Base-by-base conservation (phyloP, 768 basidiomycete species). In the Hypholoma fasciculare region DNA sequence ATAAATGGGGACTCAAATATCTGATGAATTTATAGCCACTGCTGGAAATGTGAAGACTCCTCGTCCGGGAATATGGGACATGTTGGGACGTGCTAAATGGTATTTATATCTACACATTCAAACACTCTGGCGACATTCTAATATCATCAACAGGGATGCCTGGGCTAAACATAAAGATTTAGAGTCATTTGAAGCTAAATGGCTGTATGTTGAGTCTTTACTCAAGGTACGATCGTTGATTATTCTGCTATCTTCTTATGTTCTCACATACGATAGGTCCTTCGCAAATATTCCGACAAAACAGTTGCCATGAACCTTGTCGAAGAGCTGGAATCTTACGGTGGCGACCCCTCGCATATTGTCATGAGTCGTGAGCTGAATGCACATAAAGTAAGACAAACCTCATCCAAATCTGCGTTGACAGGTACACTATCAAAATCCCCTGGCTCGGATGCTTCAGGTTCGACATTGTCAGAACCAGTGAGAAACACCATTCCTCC, bases 11-110 rank as follows among this genome's bases (percentile, higher is more conserved):
- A 40, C 30, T 17, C 26, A 36, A 16, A 50, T 49, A 48, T 62
- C 53, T 61, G 52, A 54, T 65, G 20, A 34, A 14, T 40, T 7
- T 38, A 3, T 69, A 95, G 95, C 94, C 4, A 98, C 95, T 14
- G 87, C 89, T 54, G 95, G 95, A 26, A 94, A 98, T 74, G 91
- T 96, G 49, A 82, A 83, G 50, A 74, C 83, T 8, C 76, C 88
- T 13, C 82, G 95, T 39, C 95, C 95, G 12, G 90, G 89, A 9
- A 85, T 97, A 11, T 92, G 88, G 77, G 95, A 98, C 69, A 88
- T 96, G 85, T 76, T 97, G 7, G 92, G 92, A 42, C 80, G 94
- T 63, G 94, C 95, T 19, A 98, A 98, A 77, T 97, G 95, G 95
- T 60, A 38, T 17, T 37, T 14, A 38, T 9, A 43, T 17, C 14